These are phyloP conservation scores for Talaromyces sp. DNA, from an alignment of 2,329 filamentous ascomycete species.

Conservation along the genomic window DNA sequence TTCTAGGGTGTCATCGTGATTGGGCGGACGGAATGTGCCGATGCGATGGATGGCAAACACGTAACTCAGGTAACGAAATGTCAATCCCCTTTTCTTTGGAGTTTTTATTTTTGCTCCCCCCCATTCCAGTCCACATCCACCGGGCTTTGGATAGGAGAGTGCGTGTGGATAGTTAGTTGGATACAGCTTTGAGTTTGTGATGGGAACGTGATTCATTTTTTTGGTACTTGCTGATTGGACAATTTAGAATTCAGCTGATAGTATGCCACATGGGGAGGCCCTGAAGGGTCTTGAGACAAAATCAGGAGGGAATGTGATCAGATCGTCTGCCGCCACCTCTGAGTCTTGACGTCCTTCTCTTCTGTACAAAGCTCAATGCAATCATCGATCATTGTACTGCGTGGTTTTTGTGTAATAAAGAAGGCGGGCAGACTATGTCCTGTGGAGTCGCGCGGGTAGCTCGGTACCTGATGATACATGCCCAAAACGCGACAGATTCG, in stretches of 20 bases:
- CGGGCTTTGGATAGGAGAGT: not conserved
- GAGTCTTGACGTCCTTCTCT: not conserved
- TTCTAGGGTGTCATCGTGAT: not conserved
- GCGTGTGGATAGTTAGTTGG: not conserved
- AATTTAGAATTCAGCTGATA: not conserved
- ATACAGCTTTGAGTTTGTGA: not conserved
- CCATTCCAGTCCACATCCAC: not conserved
- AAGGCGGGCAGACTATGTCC: not conserved
- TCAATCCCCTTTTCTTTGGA: not conserved
- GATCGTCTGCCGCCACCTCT: slow-evolving; percentile 4
- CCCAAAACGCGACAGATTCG: not conserved
- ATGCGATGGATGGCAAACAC: not conserved
- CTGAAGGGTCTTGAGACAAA: not conserved
- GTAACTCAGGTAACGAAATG: slow-evolving; percentile 2
- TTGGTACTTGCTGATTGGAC: not conserved
- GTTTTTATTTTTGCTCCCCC: not conserved
- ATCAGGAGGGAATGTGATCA: slow-evolving; percentile 1
- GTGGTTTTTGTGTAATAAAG: not conserved
- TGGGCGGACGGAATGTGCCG: not conserved
- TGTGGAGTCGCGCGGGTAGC: not conserved
- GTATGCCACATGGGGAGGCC: slow-evolving; percentile 1
- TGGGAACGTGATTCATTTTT: slow-evolving; percentile 1
- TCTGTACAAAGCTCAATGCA: not conserved
- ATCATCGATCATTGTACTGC: not conserved
- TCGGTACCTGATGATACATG: slow-evolving; percentile 7